Evolutionary conservation across 208 protist species (phyloP).

Genomic region (Wallacemonas sp.): DNA sequence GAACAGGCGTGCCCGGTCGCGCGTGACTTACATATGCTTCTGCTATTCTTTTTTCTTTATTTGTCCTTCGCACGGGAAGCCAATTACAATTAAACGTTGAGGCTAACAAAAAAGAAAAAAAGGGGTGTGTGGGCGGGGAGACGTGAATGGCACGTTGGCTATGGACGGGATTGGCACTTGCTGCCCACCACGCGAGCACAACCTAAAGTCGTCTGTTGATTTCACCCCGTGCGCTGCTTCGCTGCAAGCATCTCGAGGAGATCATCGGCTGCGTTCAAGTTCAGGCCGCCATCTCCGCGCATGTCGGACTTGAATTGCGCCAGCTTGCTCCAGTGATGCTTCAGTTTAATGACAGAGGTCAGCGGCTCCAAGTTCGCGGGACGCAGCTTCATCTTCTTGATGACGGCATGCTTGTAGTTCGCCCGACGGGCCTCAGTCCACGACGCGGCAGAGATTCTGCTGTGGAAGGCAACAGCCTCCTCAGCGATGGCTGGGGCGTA

Average conservation of each 20-base stretch:
- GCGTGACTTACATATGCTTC: no score
- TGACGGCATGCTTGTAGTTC: conserved; percentile 30
- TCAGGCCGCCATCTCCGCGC: conserved; percentile 25
- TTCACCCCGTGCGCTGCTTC: conserved; percentile 55
- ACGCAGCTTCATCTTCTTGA: conserved; percentile 52
- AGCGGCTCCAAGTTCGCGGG: conserved; percentile 73
- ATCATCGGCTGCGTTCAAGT: conserved; percentile 46
- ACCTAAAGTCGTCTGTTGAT: background rate
- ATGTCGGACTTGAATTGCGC: conserved; percentile 56
- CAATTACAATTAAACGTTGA: no score
- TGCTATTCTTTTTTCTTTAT: no score
- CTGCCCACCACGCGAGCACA: conserved; percentile 10
- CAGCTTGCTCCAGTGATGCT: conserved; percentile 66
- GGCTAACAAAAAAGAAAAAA: no score
- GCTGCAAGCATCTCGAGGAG: conserved; percentile 74
- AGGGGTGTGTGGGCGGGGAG: no score
- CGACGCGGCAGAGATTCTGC: conserved; percentile 28
- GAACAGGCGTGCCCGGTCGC: no score
- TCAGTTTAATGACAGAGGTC: conserved; percentile 74
- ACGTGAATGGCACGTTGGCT: no score
- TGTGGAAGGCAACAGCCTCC: conserved; percentile 82
- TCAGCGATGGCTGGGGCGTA: conserved; percentile 68
- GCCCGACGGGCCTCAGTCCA: conserved; percentile 51
- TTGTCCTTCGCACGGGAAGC: no score
- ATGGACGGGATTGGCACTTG: no score